Conservation (phyloP, 768 basidiomycete genomes). For the Russula foetens region DNA sequence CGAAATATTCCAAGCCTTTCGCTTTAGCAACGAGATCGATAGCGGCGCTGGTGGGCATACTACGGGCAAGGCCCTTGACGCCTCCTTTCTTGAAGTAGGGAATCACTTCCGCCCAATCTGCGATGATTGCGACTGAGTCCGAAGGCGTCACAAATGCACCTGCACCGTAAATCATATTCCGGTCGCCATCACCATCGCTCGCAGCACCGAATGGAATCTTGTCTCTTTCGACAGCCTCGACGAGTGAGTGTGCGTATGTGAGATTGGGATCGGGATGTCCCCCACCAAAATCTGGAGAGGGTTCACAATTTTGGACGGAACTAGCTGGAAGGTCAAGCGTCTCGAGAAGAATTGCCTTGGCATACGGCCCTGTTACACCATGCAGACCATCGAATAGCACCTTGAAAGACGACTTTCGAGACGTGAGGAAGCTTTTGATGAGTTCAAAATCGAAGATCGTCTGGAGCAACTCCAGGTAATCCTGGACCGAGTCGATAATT, state of each 20-base stretch:
- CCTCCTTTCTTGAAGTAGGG: conserved; percentile 90
- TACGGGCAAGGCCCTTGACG: conserved; percentile 90
- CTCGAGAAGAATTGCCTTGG: conserved; percentile 76
- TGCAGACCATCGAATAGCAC: conserved; percentile 95
- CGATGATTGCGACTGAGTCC: conserved; percentile 98
- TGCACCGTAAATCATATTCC: conserved; percentile 99
- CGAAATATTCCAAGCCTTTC: conserved; percentile 88
- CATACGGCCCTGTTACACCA: conserved; percentile 97
- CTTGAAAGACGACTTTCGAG: conserved; percentile 59
- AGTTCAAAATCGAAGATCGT: conserved; percentile 90
- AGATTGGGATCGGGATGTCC: conserved; percentile 98
- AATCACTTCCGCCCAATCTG: conserved; percentile 88
- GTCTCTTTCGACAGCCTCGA: conserved; percentile 82
- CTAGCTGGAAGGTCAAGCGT: conserved; percentile 71
- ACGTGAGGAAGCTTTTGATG: conserved; percentile 80
- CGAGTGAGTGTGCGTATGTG: conserved; percentile 92
- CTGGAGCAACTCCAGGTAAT: conserved; percentile 80
- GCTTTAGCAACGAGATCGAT: conserved; percentile 94
- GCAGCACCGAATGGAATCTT: conserved; percentile 92
- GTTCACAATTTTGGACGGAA: conserved; percentile 84
- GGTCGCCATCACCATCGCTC: conserved; percentile 93
- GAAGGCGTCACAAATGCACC: conserved; percentile 97
- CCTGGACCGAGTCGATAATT: conserved; percentile 89
- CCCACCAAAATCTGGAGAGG: conserved; percentile 94
- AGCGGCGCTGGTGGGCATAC: conserved; percentile 96